Evolutionary conservation across 305 asterid genomes (phyloP), one percentile per base, ranked within the genome.

Genomic region (Striga hermonthica): DNA sequence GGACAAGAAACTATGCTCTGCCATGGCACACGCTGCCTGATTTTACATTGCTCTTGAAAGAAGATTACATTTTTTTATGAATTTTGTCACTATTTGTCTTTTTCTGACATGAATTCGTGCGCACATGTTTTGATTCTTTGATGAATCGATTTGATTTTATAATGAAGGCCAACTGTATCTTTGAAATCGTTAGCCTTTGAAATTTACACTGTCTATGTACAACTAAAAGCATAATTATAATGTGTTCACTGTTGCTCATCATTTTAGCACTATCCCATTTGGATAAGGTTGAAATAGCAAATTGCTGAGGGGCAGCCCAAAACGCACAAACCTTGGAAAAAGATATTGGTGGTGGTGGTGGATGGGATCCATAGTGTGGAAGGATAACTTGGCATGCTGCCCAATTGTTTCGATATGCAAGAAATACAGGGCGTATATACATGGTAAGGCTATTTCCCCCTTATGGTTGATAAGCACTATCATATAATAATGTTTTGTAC

Each of bases 351-450:
- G 53, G 81, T 94, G 53, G 81, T 94, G 73, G 99, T 94, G 86
- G 99, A 94, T 79, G 99, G 99, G 60, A 90, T 94, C 68, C 90
- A 94, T 80, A 90, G 99, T 78, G 91, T 94, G 99, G 99, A 94
- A 72, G 99, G 99, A 65, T 97, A 94, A 76, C 83, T 94, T 47
- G 90, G 99, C 83, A 73, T 86, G 74, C 96, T 94, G 69, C 98
- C 99, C 43, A 78, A 88, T 94, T 70, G 97, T 94, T 47, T 71
- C 96, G 71, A 80, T 90, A 70, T 90, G 99, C 91, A 93, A 93
- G 80, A 93, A 93, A 77, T 88, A 83, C 85, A 93, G 88, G 97
- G 99, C 88, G 71, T 50, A 37, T 68, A 66, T 64, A 7, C 10
- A 14, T 35, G 7, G 9, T 8, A 8, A 52, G 57, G 9, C 0